Evolutionary conservation across 1,284 basidiomycete species (phyloP).

Genomic region (Austropuccinia psidii): DNA sequence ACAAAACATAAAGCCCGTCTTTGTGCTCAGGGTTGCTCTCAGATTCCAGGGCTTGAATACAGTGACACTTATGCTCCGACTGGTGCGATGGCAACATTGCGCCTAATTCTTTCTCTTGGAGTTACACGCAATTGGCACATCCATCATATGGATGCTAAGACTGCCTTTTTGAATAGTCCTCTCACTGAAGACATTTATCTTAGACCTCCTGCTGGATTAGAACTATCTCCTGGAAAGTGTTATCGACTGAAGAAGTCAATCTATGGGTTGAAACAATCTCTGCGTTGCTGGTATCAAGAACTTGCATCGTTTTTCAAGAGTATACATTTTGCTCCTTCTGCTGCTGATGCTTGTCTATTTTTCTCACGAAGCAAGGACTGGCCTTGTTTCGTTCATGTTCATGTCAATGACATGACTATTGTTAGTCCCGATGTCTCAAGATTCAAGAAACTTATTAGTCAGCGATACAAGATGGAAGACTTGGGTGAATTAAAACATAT

Average conservation of each 20-base stretch:
- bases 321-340: not conserved
- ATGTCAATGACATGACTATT: not conserved
- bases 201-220: not conserved
- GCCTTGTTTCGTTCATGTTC: not conserved
- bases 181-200: not conserved
- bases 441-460: not conserved
- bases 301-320: not conserved
- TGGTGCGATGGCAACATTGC: not conserved
- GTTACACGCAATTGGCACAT: not conserved
- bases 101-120: not conserved
- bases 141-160: not conserved
- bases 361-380: not conserved
- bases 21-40: not conserved
- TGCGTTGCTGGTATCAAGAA: not conserved
- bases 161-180: not conserved
- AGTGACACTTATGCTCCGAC: not conserved
- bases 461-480: conserved; percentile 3
- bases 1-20: not conserved
- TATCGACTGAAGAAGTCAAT: not conserved
- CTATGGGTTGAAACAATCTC: not conserved
- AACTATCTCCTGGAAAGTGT: not conserved
- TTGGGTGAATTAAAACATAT: not conserved
- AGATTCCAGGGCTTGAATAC: not conserved
- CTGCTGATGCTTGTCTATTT: not conserved
- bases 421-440: not conserved